Evolutionary conservation across 257 asterid species (phyloP).

Genomic region (Apocynum venetum): DNA sequence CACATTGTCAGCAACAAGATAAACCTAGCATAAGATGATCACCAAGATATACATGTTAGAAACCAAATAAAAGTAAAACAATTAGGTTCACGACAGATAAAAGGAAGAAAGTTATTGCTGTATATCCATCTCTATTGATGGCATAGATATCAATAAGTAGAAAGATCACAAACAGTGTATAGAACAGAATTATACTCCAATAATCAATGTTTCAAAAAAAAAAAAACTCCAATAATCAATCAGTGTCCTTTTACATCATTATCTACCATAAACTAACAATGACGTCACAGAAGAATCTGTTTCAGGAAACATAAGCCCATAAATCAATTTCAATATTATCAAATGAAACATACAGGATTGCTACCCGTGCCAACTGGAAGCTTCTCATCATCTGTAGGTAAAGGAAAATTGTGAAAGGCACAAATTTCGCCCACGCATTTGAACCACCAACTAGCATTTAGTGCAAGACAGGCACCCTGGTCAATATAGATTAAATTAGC

Average conservation of each 20-base stretch:
- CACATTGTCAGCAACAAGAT: slow-evolving; percentile 61
- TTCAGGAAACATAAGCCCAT: slow-evolving; percentile 1
- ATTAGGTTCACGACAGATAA: neutral
- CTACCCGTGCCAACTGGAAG: slow-evolving; percentile 99
- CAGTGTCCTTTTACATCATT: neutral
- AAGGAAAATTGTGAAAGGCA: slow-evolving; percentile 59
- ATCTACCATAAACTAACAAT: neutral
- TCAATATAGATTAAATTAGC: slow-evolving; percentile 25
- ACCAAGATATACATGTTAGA: neutral
- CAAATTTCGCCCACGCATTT: slow-evolving; percentile 64
- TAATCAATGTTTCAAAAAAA: neutral
- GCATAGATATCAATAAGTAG: neutral
- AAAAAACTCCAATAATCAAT: neutral
- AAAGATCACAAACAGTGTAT: too few species aligned
- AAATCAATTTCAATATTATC: neutral
- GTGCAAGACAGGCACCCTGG: slow-evolving; percentile 95
- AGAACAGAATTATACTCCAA: too few species aligned
- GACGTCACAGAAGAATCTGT: neutral
- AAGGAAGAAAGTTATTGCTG: neutral
- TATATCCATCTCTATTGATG: neutral
- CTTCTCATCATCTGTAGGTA: slow-evolving; percentile 68
- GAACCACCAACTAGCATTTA: slow-evolving; percentile 80
- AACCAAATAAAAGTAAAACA: neutral
- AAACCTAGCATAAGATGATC: slow-evolving; percentile 52
- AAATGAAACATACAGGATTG: slow-evolving; percentile 77